Conservation (phyloP, 192 early-diverging fungal species). For the Phycomyces blakesleeanus region DNA sequence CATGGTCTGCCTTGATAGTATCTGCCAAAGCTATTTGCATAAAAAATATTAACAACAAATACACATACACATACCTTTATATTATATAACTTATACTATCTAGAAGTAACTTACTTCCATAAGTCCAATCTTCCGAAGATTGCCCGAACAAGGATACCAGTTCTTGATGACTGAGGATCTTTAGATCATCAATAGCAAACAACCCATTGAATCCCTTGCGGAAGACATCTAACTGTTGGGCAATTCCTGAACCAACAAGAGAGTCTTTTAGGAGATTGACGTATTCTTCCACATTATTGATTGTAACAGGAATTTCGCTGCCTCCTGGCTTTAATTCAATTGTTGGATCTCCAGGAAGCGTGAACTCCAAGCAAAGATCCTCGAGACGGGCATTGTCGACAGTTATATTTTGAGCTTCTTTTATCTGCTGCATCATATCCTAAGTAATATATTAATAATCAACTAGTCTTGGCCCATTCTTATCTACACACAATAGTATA, state of each 20-base stretch:
- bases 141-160: slow-evolving; percentile 67
- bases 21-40: slow-evolving; percentile 52
- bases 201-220: slow-evolving; percentile 74
- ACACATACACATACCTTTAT: too few relatives aligned
- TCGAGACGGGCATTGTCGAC: slow-evolving; percentile 50
- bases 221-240: slow-evolving; percentile 73
- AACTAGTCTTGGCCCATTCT: neutral
- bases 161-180: slow-evolving; percentile 70
- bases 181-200: slow-evolving; percentile 67
- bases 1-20: slow-evolving; percentile 81
- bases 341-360: slow-evolving; percentile 74
- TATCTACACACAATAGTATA: neutral
- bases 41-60: slow-evolving; percentile 16
- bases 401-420: slow-evolving; percentile 46
- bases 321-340: slow-evolving; percentile 66
- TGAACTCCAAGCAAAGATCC: slow-evolving; percentile 82
- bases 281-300: slow-evolving; percentile 81
- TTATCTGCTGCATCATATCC: slow-evolving; percentile 35
- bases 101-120: slow-evolving; percentile 44
- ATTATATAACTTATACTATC: too few relatives aligned
- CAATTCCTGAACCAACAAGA: slow-evolving; percentile 64
- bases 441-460: neutral
- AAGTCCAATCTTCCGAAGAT: slow-evolving; percentile 74
- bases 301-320: slow-evolving; percentile 61
- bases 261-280: slow-evolving; percentile 60